Conservation (phyloP, 83 land plant genomes). For the Diphasiastrum complanatum region DNA sequence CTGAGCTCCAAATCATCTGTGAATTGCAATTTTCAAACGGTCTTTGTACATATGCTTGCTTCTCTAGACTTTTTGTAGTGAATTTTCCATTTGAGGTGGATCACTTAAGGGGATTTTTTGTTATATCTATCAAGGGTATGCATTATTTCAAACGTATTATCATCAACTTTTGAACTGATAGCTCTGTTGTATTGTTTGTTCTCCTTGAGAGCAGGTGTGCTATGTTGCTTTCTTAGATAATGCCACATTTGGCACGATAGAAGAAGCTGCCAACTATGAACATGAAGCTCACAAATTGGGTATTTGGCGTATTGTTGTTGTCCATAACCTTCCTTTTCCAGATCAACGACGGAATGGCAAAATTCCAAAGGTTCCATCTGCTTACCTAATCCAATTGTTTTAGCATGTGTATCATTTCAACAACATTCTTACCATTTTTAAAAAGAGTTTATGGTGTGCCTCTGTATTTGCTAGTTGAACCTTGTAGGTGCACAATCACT, state of each 20-base stretch:
- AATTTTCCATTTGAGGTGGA: no score
- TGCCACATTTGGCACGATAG: constrained; percentile 58
- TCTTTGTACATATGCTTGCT: no score
- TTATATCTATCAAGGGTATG: not conserved
- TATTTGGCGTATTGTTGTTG: constrained; percentile 84
- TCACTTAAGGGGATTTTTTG: not conserved
- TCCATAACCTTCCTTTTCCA: constrained; percentile 76
- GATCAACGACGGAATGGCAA: constrained; percentile 97
- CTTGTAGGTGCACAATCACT: no score
- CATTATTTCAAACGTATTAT: not conserved
- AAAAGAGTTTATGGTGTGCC: no score
- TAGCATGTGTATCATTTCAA: no score
- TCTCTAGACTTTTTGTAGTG: no score
- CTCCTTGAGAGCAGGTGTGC: constrained; percentile 60
- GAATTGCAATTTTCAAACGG: no score
- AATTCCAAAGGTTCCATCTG: constrained; percentile 97
- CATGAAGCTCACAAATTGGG: constrained; percentile 60
- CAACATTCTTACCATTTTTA: no score
- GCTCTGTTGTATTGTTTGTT: not conserved
- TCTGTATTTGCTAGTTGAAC: no score
- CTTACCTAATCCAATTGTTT: no score
- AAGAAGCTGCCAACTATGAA: constrained; percentile 40
- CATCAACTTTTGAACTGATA: no score
- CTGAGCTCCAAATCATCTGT: no score
- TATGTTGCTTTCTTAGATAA: constrained; percentile 99